phyloP scores from a whole-genome alignment of 2,329 filamentous ascomycete genomes.

The Blastomyces parvus region DNA sequence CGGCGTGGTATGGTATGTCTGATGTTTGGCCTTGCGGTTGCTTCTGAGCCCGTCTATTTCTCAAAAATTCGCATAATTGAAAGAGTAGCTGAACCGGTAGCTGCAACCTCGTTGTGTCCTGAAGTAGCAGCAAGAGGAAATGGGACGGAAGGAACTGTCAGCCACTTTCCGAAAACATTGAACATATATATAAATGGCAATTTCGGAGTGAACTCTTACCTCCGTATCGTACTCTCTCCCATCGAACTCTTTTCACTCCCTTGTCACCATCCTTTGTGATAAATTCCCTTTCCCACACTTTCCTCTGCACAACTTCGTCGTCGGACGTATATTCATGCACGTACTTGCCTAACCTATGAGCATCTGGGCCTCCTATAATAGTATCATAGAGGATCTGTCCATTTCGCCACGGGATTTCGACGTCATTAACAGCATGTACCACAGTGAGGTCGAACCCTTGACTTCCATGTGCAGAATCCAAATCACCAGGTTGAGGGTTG shows the following conservation, averaged over 20 bases:
- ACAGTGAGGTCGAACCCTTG: slow-evolving; percentile 55
- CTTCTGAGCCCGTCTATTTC: slow-evolving; percentile 12
- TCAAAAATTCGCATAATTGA: slow-evolving; percentile 33
- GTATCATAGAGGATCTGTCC: slow-evolving; percentile 33
- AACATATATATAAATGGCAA: not conserved
- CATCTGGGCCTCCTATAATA: slow-evolving; percentile 25
- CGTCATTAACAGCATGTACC: slow-evolving; percentile 71
- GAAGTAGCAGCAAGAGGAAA: not conserved
- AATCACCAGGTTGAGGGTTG: slow-evolving; percentile 23
- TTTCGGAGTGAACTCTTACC: slow-evolving; percentile 25
- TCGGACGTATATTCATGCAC: slow-evolving; percentile 23
- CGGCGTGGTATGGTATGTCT: not conserved
- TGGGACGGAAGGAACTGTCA: not conserved
- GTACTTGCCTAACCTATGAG: slow-evolving; percentile 23
- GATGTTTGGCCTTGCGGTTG: not conserved
- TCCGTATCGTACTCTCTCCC: slow-evolving; percentile 37
- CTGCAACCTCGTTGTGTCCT: slow-evolving; percentile 36
- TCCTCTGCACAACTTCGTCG: slow-evolving; percentile 26
- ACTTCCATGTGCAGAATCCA: slow-evolving; percentile 47
- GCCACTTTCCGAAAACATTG: not conserved
- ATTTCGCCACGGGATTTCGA: slow-evolving; percentile 63
- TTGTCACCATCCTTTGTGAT: slow-evolving; percentile 10
- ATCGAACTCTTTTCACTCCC: slow-evolving; percentile 32
- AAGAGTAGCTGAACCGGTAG: slow-evolving; percentile 30
- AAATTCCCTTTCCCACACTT: slow-evolving; percentile 30